These are phyloP conservation scores for Suhomyces bribrorum DNA, from an alignment of 1,139 yeast genomes.

Conservation along the genomic window DNA sequence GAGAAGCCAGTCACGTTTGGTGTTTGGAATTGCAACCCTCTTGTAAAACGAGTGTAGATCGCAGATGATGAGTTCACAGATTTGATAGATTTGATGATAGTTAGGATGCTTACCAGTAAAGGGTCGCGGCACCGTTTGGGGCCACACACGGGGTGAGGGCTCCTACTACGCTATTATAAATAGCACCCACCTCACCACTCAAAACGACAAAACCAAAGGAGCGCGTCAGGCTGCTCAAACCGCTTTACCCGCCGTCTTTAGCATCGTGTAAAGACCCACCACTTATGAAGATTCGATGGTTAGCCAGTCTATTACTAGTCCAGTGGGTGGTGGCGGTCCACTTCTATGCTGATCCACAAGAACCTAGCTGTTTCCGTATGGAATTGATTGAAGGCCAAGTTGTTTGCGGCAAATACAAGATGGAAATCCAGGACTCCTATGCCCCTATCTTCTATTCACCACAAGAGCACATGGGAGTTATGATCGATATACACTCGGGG, in stretches of 20 bases:
- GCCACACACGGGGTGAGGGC: too few relatives aligned
- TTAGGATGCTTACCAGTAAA: too few relatives aligned
- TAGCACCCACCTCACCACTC: too few relatives aligned
- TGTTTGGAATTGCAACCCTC: too few relatives aligned
- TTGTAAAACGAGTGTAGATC: too few relatives aligned
- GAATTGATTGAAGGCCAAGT: conserved; percentile 62
- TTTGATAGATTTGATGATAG: too few relatives aligned
- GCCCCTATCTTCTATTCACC: conserved; percentile 47
- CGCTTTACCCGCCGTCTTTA: neutral
- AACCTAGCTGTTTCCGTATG: conserved; percentile 63
- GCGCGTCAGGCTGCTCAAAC: too few relatives aligned
- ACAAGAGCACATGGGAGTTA: conserved; percentile 30
- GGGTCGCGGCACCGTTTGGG: too few relatives aligned
- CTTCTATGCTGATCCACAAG: conserved; percentile 60
- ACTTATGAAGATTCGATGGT: neutral
- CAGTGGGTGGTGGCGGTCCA: conserved; percentile 23
- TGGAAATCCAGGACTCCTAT: conserved; percentile 55
- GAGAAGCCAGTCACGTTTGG: too few relatives aligned
- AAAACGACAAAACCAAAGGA: too few relatives aligned
- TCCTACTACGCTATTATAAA: too few relatives aligned
- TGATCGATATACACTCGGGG: conserved; percentile 59
- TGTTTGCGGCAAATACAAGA: conserved; percentile 57
- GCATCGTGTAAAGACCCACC: neutral
- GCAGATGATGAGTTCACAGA: too few relatives aligned
- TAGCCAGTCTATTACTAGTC: neutral